Base-by-base conservation (phyloP, 345 rosid genomes). In the Adansonia digitata region DNA sequence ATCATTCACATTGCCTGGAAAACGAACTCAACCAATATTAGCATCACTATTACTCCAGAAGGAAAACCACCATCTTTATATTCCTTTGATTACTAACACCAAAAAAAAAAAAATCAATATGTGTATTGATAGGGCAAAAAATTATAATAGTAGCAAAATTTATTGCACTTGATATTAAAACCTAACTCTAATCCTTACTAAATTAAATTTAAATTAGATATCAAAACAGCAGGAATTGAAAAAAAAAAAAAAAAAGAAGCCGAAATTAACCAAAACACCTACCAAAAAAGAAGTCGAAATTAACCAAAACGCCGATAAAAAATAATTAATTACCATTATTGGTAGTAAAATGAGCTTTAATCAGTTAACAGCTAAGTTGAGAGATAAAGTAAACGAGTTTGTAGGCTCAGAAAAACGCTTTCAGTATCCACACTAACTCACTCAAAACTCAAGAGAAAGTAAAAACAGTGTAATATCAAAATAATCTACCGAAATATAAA, bases 1-100 rank as follows among this genome's bases (percentile, higher is more conserved):
- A 73, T 27, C 78, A 73, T 57, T 79, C 81, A 78, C 84, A 79
- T 78, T 29, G 26, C 72, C 78, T 60, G 49, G 56, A 49, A 74
- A 57, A 51, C 17, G 42, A 71, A 62, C 52, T 45, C 71, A 22
- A 60, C 60, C 46, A 13, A 72, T 7, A 59, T 40, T 57, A 29
- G 69, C 56, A 57, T 10, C 72, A 75, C 20, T 75, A 34, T 56
- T 52, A 77, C 63, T 45, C 60, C 24, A 31, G 48, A 12, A 60
- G 9, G 15, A 63, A 68, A 42, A 49, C 52, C 49, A 39, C 62
- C 14, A 7, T 3, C 5, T 1, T 35, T 35, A 11, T 46, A 39
- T 12, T 51, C 75, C 68, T 76, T 68, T 56, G 74, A 48, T 11
- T 1, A 64, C 18, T 5, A 73, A 63, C 39, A 56, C 45, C 35